Percentiles rank a stretch among this genome's conserved stretches.
These are phyloP conservation scores for Puccinia triticina DNA, from an alignment of 1,284 basidiomycete genomes.

Conservation along the genomic window DNA sequence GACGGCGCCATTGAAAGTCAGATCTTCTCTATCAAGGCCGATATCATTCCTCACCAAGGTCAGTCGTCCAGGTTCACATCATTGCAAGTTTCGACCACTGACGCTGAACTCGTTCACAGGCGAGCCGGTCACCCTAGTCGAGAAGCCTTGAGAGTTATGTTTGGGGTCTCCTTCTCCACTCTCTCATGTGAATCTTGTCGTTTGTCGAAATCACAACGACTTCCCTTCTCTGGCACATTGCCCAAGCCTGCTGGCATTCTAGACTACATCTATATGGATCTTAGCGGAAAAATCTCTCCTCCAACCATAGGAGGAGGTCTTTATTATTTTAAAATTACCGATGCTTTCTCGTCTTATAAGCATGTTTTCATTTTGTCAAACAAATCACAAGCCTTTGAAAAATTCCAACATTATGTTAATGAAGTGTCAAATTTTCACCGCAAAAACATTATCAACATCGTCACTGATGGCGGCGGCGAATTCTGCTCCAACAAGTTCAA, in stretches of 20 bases:
- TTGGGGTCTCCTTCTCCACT: not conserved
- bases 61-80: not conserved
- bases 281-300: not conserved
- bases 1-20: too few relatives aligned
- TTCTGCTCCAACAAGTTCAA: not conserved
- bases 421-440: too few relatives aligned
- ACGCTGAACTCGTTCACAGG: not conserved
- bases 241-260: not conserved
- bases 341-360: not conserved
- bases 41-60: not conserved
- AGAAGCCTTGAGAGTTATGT: not conserved
- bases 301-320: too few relatives aligned
- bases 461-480: not conserved
- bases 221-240: not conserved
- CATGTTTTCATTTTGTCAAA: conserved; percentile 1
- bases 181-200: not conserved
- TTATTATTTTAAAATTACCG: not conserved
- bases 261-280: conserved; percentile 1
- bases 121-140: not conserved
- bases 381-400: not conserved
- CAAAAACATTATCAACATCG: too few relatives aligned
- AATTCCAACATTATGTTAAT: not conserved
- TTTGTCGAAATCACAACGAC: conserved; percentile 1
- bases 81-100: not conserved
- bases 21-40: not conserved